Evolutionary conservation across 1,139 yeast genomes (phyloP).

Genomic region (Blastobotrys petasosporus): DNA sequence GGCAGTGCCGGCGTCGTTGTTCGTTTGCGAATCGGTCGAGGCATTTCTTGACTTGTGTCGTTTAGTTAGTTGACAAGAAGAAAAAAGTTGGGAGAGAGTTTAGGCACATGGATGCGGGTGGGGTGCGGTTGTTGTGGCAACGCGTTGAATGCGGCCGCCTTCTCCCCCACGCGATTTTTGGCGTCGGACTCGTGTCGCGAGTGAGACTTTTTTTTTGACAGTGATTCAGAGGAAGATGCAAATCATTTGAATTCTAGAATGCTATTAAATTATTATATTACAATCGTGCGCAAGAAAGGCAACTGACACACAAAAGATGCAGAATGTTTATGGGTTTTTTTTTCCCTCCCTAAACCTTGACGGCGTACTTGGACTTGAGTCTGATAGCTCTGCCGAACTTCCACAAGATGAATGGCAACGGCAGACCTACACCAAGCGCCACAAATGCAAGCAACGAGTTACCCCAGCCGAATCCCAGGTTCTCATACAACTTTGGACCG

Average conservation of each 20-base stretch:
- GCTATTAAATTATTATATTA: background rate
- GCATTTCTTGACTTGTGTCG: constrained; percentile 5
- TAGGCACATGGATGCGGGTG: too few species aligned
- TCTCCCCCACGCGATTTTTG: too few species aligned
- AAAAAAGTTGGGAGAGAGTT: too few species aligned
- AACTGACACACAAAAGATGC: too few species aligned
- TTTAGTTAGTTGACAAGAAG: too few species aligned
- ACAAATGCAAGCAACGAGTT: constrained; percentile 78
- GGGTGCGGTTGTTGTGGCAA: too few species aligned
- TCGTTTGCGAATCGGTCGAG: constrained; percentile 14
- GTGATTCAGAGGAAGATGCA: background rate
- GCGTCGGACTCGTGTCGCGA: too few species aligned
- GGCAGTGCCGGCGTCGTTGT: background rate
- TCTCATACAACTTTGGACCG: constrained; percentile 72
- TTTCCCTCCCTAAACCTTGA: background rate
- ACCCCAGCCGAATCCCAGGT: constrained; percentile 76
- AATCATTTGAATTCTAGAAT: background rate
- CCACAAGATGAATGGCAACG: constrained; percentile 76
- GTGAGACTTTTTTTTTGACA: too few species aligned
- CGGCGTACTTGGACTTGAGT: constrained; percentile 3
- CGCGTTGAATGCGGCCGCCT: too few species aligned
- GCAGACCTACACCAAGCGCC: constrained; percentile 66
- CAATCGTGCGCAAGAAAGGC: too few species aligned
- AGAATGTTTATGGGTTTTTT: too few species aligned
- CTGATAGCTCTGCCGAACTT: constrained; percentile 61